Percentiles rank a stretch among this genome's conserved stretches.
Evolutionary conservation across 2,329 filamentous ascomycete species (phyloP).

Genomic region (Proliferodiscus dingleyae): DNA sequence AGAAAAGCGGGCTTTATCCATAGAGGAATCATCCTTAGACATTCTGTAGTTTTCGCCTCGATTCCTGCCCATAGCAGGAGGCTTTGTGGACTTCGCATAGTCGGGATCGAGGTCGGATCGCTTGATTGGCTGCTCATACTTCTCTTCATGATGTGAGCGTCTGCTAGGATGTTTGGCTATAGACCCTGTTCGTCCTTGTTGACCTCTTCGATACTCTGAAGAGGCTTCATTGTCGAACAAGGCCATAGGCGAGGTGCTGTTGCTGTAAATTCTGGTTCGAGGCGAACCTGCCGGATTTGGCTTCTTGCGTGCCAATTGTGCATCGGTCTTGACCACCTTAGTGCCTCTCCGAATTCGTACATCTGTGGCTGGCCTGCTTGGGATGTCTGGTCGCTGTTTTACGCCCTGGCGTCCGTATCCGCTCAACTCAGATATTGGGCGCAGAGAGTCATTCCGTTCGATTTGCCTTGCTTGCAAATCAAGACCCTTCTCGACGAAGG

Average conservation of each 20-base stretch:
- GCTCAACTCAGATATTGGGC: neutral
- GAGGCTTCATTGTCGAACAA: neutral
- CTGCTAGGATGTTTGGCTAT: neutral
- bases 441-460: slow-evolving; percentile 16
- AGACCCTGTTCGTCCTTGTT: neutral
- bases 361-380: neutral
- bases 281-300: slow-evolving; percentile 7
- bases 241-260: neutral
- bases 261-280: neutral
- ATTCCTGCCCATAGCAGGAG: neutral
- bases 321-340: slow-evolving; percentile 7
- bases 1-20: slow-evolving; percentile 2
- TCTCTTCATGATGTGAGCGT: neutral
- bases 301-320: slow-evolving; percentile 8
- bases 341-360: slow-evolving; percentile 3
- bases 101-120: neutral
- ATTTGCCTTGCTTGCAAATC: slow-evolving; percentile 11
- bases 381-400: neutral
- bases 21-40: neutral
- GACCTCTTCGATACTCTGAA: too few relatives aligned
- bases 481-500: slow-evolving; percentile 1
- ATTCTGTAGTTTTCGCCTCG: neutral
- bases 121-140: neutral
- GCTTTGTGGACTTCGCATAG: neutral
- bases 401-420: neutral